A percentile compares a stretch with the other conserved stretches of the same genome.
Evolutionary conservation across 2,329 filamentous ascomycete species (phyloP).

Genomic region (Fusarium sp.): DNA sequence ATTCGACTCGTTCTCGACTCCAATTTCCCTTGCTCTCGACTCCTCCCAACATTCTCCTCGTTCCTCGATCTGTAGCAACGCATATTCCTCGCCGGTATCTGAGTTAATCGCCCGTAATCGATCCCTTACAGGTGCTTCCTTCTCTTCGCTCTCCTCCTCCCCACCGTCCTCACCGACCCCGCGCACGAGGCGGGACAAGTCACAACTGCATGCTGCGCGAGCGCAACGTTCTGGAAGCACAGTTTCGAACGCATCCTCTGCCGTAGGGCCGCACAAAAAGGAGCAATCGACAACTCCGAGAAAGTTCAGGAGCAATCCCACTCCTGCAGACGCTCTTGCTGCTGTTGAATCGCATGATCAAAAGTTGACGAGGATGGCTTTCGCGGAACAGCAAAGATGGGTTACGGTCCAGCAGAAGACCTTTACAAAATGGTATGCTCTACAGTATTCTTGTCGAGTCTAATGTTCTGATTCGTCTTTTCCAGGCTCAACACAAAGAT

Average conservation of each 20-base stretch:
- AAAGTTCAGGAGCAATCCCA: constrained; percentile 50
- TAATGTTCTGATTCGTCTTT: constrained; percentile 16
- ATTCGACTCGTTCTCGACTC: constrained; percentile 38
- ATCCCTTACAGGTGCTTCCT: constrained; percentile 38
- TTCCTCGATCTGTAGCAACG: constrained; percentile 8
- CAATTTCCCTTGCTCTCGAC: constrained; percentile 35
- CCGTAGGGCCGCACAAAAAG: constrained; percentile 36
- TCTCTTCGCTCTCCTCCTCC: constrained; percentile 34
- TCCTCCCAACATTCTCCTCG: constrained; percentile 21
- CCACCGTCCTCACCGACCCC: constrained; percentile 46
- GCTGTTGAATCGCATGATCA: constrained; percentile 62
- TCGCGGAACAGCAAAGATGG: constrained; percentile 73
- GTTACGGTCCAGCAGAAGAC: constrained; percentile 95
- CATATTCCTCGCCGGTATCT: constrained; percentile 33
- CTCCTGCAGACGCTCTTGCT: constrained; percentile 57
- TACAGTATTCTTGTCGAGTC: neutral
- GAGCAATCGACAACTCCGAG: constrained; percentile 39
- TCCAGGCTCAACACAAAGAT: constrained; percentile 95
- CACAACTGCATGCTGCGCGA: constrained; percentile 62
- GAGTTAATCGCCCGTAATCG: constrained; percentile 31
- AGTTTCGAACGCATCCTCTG: constrained; percentile 41
- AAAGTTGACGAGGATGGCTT: constrained; percentile 69
- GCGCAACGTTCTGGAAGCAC: constrained; percentile 58
- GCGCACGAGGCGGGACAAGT: constrained; percentile 58
- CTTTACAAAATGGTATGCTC: constrained; percentile 88